Evolutionary conservation across 2,329 filamentous ascomycete species (phyloP).

Genomic region (Shiraia bambusicola): DNA sequence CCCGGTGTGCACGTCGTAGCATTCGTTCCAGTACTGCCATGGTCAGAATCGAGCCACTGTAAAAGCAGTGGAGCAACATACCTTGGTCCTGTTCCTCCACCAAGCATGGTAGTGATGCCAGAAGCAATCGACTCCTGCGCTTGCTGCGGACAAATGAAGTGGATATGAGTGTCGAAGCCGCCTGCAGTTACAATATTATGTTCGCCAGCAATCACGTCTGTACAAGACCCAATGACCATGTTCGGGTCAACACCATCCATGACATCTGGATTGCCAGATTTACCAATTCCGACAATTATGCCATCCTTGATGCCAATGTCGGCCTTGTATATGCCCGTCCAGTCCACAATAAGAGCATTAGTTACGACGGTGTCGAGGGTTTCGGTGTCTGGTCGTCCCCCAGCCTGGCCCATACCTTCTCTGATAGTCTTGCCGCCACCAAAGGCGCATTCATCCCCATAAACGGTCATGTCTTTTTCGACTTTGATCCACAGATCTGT

Average conservation of each 20-base stretch:
- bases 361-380: conserved; percentile 82
- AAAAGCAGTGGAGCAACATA: conserved; percentile 36
- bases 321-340: conserved; percentile 91
- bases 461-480: conserved; percentile 79
- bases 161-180: conserved; percentile 86
- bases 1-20: conserved; percentile 94
- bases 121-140: conserved; percentile 78
- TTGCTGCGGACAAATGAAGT: conserved; percentile 95
- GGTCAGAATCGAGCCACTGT: conserved; percentile 18
- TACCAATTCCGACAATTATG: conserved; percentile 83
- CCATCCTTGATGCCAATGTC: conserved; percentile 93
- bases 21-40: conserved; percentile 72
- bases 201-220: conserved; percentile 89
- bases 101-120: conserved; percentile 87
- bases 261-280: conserved; percentile 94
- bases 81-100: conserved; percentile 90
- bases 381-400: conserved; percentile 69
- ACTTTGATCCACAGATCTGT: conserved; percentile 91
- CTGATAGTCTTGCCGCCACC: conserved; percentile 91
- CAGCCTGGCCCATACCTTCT: conserved; percentile 94
- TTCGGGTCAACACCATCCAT: conserved; percentile 82
- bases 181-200: conserved; percentile 89
- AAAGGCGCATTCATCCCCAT: conserved; percentile 94
- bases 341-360: conserved; percentile 89
- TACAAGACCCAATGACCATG: conserved; percentile 83